Percentiles rank a stretch among this genome's conserved stretches.
Evolutionary conservation across 2,329 filamentous ascomycete species (phyloP).

Genomic region (Fusarium xyrophilum): DNA sequence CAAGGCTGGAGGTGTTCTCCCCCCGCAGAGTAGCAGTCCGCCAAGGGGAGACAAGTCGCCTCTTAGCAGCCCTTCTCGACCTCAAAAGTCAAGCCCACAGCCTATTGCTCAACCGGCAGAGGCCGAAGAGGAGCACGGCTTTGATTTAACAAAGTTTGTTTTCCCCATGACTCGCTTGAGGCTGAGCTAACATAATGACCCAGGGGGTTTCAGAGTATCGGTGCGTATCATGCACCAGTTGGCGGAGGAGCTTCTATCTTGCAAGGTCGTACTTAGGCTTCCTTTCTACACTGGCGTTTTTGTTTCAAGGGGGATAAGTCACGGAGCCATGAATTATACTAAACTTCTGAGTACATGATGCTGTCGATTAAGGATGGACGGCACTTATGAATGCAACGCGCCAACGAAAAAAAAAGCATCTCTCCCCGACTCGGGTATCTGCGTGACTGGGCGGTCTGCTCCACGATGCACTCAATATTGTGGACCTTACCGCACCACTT

Average conservation of each 20-base stretch:
- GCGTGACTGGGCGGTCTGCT: not conserved
- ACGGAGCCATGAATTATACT: conserved; percentile 9
- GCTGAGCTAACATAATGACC: conserved; percentile 14
- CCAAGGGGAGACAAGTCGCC: conserved; percentile 59
- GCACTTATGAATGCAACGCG: conserved; percentile 29
- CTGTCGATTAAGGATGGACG: conserved; percentile 10
- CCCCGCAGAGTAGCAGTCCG: conserved; percentile 66
- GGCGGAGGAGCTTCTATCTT: conserved; percentile 55
- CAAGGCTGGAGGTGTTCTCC: conserved; percentile 53
- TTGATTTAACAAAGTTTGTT: conserved; percentile 65
- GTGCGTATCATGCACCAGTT: conserved; percentile 65
- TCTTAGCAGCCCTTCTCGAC: conserved; percentile 58
- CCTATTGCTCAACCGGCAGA: conserved; percentile 44
- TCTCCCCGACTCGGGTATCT: not conserved
- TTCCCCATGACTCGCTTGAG: not conserved
- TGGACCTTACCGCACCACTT: not conserved
- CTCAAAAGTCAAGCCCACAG: conserved; percentile 45
- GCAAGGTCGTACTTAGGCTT: conserved; percentile 44
- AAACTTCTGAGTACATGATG: conserved; percentile 1
- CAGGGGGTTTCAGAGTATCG: conserved; percentile 71
- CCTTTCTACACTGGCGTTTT: conserved; percentile 3
- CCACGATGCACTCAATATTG: not conserved
- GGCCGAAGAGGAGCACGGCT: conserved; percentile 58
- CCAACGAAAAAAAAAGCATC: conserved; percentile 6
- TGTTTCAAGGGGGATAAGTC: conserved; percentile 11